These are phyloP conservation scores for Psilocybe cyanescens DNA, from an alignment of 768 basidiomycete genomes.

Conservation along the genomic window DNA sequence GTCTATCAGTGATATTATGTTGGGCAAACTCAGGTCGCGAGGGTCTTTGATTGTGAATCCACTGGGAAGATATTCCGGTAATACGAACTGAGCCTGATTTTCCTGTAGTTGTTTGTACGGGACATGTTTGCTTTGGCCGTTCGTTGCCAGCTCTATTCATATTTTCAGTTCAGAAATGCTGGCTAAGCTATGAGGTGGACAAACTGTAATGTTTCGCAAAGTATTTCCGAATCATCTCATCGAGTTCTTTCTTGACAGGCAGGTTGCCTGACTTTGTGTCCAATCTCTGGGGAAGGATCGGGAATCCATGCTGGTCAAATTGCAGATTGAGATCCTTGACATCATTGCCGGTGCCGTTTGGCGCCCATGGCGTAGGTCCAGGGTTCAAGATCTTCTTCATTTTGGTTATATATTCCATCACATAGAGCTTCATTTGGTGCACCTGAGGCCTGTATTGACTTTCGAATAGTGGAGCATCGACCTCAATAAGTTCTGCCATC, in stretches of 20 bases:
- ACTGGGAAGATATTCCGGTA: not conserved
- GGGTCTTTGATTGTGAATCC: not conserved
- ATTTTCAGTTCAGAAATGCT: no score
- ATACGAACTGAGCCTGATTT: not conserved
- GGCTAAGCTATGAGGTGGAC: not conserved
- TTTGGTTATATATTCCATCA: no score
- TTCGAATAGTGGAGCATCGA: no score
- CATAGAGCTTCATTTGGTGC: no score
- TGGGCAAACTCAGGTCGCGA: not conserved
- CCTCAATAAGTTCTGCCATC: no score
- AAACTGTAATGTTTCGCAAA: not conserved
- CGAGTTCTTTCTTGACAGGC: not conserved
- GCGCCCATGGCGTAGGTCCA: not conserved
- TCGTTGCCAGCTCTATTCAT: not conserved
- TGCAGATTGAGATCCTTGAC: not conserved
- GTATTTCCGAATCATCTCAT: not conserved
- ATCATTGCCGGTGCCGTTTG: not conserved
- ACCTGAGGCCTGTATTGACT: no score
- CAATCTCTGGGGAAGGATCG: not conserved
- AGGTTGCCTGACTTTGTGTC: no score
- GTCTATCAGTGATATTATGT: not conserved
- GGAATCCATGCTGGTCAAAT: not conserved
- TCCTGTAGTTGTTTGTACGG: not conserved
- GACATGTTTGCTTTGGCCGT: not conserved
- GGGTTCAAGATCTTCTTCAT: not conserved